Evolutionary conservation across 768 basidiomycete genomes (phyloP), one percentile per base, ranked within the genome.

Genomic region (Nidula microcarpa): DNA sequence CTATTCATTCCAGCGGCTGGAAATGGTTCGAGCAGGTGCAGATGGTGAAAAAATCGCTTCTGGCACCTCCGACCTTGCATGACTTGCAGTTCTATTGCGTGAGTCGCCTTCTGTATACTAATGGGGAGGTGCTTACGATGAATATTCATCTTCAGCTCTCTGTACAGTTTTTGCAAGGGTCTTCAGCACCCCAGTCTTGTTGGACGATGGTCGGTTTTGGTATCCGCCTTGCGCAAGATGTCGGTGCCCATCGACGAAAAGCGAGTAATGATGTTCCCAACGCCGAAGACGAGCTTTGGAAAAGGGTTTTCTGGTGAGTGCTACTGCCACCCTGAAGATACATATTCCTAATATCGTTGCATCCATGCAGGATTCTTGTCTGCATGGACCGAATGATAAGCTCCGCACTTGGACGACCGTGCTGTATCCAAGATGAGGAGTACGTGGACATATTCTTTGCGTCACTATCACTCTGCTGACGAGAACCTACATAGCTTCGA

Each of bases 381-480:
- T 72, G 66, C 30, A 72, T 84, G 61, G 85, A 87, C 60, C 66
- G 83, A 54, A 60, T 72, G 49, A 64, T 76, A 43, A 80, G 82
- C 41, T 67, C 77, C 1, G 73, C 78, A 0, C 73, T 89, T 7
- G 91, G 91, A 9, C 74, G 91, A 16, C 88, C 89, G 1, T 82
- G 86, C 60, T 85, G 86, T 3, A 81, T 93, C 13, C 86, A 89
- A 50, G 90, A 93, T 56, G 89, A 89, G 67, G 89, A 91, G 84
- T 85, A 62, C 49, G 84, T 54, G 13, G 1, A n/a, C 35, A 49
- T 53, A 43, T 47, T 49, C 44, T 11, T 16, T 33, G 17, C 34
- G 18, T 34, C 44, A 50, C 32, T 17, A 43, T 55, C 36, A 51
- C n/a, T 16, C 4, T n/a, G 14, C 35, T 16, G 37, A 41, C 48